A percentile compares a stretch with the other conserved stretches of the same genome.
Evolutionary conservation across 2,329 filamentous ascomycete genomes (phyloP).

Genomic region (Ambrosiella cleistominuta): DNA sequence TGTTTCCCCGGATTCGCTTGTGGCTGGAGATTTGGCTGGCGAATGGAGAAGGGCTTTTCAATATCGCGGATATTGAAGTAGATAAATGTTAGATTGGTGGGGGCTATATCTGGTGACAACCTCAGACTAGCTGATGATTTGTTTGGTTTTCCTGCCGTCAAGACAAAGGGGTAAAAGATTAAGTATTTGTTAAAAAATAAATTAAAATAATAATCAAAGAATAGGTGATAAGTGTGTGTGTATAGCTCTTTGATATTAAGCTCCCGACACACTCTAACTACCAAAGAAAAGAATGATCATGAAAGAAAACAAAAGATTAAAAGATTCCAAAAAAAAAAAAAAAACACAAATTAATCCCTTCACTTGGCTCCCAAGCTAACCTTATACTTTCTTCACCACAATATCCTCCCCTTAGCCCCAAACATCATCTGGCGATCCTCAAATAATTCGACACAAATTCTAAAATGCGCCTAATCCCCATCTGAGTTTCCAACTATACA

Average conservation of each 20-base stretch:
- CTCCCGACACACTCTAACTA: background rate
- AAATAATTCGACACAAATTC: background rate
- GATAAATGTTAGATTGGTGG: background rate
- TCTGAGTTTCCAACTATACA: background rate
- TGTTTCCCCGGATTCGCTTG: slow-evolving; percentile 4
- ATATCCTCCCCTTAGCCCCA: background rate
- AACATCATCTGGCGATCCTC: background rate
- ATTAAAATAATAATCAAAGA: background rate
- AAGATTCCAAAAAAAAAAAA: background rate
- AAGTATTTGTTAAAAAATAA: background rate
- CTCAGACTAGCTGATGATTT: background rate
- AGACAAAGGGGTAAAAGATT: background rate
- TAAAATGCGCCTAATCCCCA: slow-evolving; percentile 1
- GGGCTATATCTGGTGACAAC: background rate
- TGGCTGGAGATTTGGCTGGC: background rate
- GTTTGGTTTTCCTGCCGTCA: background rate
- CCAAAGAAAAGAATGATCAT: background rate
- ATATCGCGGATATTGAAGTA: background rate
- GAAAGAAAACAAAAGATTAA: background rate
- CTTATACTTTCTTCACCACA: background rate
- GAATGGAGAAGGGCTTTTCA: background rate
- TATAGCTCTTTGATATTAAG: background rate
- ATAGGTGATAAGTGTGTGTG: background rate
- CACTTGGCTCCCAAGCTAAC: background rate
- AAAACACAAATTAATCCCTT: background rate